Percentiles rank a stretch among this genome's conserved stretches.
These are phyloP conservation scores for Clarireedia homoeocarpa DNA, from an alignment of 2,329 filamentous ascomycete species.

Conservation along the genomic window DNA sequence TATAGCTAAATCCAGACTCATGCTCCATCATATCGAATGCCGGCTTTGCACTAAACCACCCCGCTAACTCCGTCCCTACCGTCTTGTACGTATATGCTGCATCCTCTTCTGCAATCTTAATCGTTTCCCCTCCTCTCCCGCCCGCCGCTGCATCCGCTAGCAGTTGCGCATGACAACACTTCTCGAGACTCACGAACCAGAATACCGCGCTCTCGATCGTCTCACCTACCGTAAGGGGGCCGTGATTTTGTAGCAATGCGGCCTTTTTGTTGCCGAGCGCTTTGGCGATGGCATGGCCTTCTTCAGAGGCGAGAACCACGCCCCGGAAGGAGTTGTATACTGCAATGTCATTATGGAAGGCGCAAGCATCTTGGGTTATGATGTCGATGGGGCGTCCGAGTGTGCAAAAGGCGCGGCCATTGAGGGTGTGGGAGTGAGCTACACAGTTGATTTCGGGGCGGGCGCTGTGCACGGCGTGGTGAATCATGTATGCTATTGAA, in stretches of 20 bases:
- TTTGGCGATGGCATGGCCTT: constrained; percentile 41
- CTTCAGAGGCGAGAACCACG: constrained; percentile 43
- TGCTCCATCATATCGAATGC: constrained; percentile 62
- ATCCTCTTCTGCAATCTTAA: constrained; percentile 62
- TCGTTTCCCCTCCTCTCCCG: constrained; percentile 53
- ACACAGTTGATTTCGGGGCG: constrained; percentile 51
- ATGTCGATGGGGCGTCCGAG: constrained; percentile 39
- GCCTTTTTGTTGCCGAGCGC: constrained; percentile 43
- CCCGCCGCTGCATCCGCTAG: constrained; percentile 51
- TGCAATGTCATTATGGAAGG: constrained; percentile 39
- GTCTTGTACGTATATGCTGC: constrained; percentile 59
- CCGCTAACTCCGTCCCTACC: constrained; percentile 51
- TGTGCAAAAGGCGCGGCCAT: constrained; percentile 53
- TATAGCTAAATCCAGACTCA: constrained; percentile 34
- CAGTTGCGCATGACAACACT: constrained; percentile 40
- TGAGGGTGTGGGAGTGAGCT: constrained; percentile 49
- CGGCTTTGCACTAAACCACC: constrained; percentile 66
- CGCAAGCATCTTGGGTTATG: constrained; percentile 48
- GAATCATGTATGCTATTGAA: constrained; percentile 48
- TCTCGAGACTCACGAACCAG: constrained; percentile 47
- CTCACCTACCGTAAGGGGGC: constrained; percentile 42
- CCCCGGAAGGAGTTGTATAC: constrained; percentile 40
- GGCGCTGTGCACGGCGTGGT: constrained; percentile 50
- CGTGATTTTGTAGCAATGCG: constrained; percentile 47
- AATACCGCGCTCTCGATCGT: constrained; percentile 44